phyloP scores from a whole-genome alignment of 495 filamentous ascomycete species.

The Penicillium egyptiacum region DNA sequence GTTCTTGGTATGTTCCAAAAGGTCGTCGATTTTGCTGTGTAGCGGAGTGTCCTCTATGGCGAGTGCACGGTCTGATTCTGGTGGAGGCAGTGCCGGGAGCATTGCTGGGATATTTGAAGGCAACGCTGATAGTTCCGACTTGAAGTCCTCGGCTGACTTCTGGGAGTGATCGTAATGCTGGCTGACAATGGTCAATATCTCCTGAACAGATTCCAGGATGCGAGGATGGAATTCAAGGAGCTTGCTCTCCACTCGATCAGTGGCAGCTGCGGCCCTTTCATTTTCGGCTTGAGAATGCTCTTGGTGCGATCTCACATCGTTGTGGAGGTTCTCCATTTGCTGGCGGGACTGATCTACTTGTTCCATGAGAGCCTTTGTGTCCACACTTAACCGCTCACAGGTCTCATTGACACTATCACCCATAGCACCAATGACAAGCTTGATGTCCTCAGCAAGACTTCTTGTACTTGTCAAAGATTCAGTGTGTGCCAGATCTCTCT shows the following conservation, averaged over 20 bases:
- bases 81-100: constrained; percentile 49
- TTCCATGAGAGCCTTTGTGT: constrained; percentile 78
- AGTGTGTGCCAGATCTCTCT: constrained; percentile 63
- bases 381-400: constrained; percentile 77
- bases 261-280: constrained; percentile 63
- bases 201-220: constrained; percentile 75
- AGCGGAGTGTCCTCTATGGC: constrained; percentile 62
- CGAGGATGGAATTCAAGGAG: constrained; percentile 80
- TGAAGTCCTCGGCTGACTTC: constrained; percentile 51
- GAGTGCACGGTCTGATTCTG: constrained; percentile 36
- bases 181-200: constrained; percentile 75
- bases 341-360: constrained; percentile 72
- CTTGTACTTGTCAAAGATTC: constrained; percentile 70
- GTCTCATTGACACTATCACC: constrained; percentile 79
- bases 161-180: constrained; percentile 74
- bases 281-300: constrained; percentile 74
- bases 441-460: constrained; percentile 80
- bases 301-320: constrained; percentile 71
- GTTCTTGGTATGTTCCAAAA: constrained; percentile 61
- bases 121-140: constrained; percentile 51
- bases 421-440: constrained; percentile 77
- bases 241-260: constrained; percentile 73
- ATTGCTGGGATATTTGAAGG: constrained; percentile 50
- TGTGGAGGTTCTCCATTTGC: constrained; percentile 75
- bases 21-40: constrained; percentile 81